phyloP scores from a whole-genome alignment of 345 rosid species.

The Mercurialis annua region DNA sequence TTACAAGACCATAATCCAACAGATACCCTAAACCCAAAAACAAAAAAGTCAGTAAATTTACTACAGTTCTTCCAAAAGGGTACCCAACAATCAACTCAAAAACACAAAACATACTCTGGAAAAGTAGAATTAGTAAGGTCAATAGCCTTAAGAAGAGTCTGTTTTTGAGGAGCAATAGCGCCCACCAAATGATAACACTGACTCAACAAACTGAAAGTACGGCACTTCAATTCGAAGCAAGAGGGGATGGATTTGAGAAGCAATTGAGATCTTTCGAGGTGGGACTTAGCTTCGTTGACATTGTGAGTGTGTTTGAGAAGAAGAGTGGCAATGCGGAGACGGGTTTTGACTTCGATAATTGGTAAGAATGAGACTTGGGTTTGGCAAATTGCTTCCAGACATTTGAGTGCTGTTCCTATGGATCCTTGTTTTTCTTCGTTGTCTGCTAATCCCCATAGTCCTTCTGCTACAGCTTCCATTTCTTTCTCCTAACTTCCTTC shows the following conservation, averaged over 20 bases:
- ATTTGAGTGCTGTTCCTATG: constrained; percentile 69
- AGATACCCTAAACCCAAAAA: constrained; percentile 30
- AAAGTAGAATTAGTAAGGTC: constrained; percentile 51
- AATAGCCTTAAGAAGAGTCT: constrained; percentile 70
- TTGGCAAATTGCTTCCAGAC: constrained; percentile 91
- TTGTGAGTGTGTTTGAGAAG: constrained; percentile 86
- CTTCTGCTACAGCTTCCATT: constrained; percentile 87
- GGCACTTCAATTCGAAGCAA: constrained; percentile 79
- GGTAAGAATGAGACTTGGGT: constrained; percentile 68
- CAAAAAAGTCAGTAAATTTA: background rate
- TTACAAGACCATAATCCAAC: constrained; percentile 84
- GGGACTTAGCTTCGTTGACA: constrained; percentile 77
- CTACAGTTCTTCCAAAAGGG: too few species aligned
- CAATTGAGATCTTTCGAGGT: constrained; percentile 78
- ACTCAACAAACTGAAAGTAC: constrained; percentile 74
- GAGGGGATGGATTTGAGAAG: constrained; percentile 80
- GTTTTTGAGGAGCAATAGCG: constrained; percentile 76
- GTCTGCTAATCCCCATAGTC: constrained; percentile 90
- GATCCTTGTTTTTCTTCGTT: constrained; percentile 67
- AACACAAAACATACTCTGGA: constrained; percentile 25
- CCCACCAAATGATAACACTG: constrained; percentile 90
- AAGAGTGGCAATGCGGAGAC: constrained; percentile 74
- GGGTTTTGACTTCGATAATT: constrained; percentile 78
- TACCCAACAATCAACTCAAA: too few species aligned
- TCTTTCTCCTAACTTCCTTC: background rate